Evolutionary conservation across 345 rosid species (phyloP).

Genomic region (Boechera divaricarpa): DNA sequence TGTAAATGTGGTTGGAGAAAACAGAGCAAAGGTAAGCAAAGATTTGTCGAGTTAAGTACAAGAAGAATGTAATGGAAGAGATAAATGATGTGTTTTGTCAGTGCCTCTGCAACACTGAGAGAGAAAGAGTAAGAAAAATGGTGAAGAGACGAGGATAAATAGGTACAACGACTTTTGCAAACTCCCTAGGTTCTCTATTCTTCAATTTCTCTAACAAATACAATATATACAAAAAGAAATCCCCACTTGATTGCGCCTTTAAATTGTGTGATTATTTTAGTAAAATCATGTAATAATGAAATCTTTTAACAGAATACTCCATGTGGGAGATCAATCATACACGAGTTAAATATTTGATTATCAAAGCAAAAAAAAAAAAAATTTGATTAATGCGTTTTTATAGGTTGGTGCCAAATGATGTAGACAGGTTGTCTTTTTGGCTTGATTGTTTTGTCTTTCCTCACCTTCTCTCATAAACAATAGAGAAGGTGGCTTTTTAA

Average conservation of each 20-base stretch:
- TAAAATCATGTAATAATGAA: conserved; percentile 4
- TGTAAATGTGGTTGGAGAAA: background rate
- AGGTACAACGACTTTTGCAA: conserved; percentile 6
- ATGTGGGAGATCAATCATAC: conserved; percentile 38
- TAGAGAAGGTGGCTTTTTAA: background rate
- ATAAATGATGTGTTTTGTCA: background rate
- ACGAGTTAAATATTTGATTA: background rate
- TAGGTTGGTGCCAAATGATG: conserved; percentile 30
- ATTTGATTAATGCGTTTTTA: background rate
- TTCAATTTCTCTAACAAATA: background rate
- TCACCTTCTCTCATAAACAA: conserved; percentile 14
- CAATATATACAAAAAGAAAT: background rate
- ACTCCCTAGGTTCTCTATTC: background rate
- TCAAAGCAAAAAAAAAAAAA: too few species aligned
- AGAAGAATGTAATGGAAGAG: conserved; percentile 2
- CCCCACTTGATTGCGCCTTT: background rate
- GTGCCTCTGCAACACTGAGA: background rate
- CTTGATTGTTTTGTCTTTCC: conserved; percentile 14
- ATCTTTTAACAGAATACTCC: conserved; percentile 3
- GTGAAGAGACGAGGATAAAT: conserved; percentile 30
- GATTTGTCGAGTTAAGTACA: conserved; percentile 3
- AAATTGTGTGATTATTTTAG: conserved; percentile 12
- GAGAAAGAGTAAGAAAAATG: background rate
- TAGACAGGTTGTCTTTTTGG: conserved; percentile 29
- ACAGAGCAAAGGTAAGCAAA: conserved; percentile 26